Conservation (phyloP, 1,284 basidiomycete species). For the Takashimella koratensis region DNA sequence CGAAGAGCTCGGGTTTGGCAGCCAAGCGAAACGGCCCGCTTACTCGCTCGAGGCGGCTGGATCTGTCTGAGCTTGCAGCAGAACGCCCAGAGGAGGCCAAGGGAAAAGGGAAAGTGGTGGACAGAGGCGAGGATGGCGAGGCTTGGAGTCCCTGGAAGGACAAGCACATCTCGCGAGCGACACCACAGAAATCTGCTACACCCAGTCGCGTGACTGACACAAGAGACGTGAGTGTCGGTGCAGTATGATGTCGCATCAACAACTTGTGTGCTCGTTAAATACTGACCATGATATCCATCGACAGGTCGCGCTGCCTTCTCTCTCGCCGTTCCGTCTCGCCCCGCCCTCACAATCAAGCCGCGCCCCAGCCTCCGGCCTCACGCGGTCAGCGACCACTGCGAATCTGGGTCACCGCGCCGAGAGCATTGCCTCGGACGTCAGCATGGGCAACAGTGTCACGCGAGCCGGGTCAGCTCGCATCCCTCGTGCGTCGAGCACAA, state of each 20-base stretch:
- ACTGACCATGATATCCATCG: neutral
- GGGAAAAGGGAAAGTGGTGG: conserved; percentile 8
- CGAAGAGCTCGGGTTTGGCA: conserved; percentile 4
- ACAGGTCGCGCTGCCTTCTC: conserved; percentile 22
- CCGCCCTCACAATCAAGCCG: conserved; percentile 14
- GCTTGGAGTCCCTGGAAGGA: conserved; percentile 40
- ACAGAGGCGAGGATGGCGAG: conserved; percentile 7
- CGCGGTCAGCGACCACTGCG: conserved; percentile 32
- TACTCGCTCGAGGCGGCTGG: conserved; percentile 25
- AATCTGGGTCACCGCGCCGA: conserved; percentile 21
- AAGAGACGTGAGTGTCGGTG: conserved; percentile 19
- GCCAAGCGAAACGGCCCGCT: conserved; percentile 5
- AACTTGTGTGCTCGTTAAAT: too few species aligned
- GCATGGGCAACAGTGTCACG: conserved; percentile 15
- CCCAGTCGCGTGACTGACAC: neutral
- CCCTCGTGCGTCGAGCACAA: neutral
- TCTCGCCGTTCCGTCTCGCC: conserved; percentile 28
- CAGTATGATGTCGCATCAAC: too few species aligned
- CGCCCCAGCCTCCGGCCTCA: conserved; percentile 13
- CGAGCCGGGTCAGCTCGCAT: neutral
- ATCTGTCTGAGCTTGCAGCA: conserved; percentile 16
- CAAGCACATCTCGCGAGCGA: conserved; percentile 4
- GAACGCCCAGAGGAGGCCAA: conserved; percentile 8
- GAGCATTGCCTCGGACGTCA: conserved; percentile 28
- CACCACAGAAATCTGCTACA: conserved; percentile 5